Percentiles rank a stretch among this genome's conserved stretches.
phyloP scores from a whole-genome alignment of 2,329 filamentous ascomycete species.

The Cladophialophora immunda region DNA sequence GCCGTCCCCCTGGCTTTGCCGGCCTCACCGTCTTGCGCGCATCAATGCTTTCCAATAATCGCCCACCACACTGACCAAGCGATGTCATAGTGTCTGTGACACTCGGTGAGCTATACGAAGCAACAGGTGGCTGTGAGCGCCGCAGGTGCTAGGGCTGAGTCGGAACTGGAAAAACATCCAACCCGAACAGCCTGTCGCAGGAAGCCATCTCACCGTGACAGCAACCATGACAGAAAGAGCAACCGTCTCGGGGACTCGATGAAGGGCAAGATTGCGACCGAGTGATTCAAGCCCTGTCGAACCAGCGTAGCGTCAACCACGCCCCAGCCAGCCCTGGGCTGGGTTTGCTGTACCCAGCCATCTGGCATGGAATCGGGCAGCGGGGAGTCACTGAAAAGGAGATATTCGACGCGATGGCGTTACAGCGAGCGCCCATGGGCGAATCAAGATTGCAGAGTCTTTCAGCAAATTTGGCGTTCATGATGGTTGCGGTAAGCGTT shows the following conservation, averaged over 20 bases:
- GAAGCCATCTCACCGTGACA: background rate
- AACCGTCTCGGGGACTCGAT: background rate
- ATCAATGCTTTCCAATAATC: slow-evolving; percentile 2
- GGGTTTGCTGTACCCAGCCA: background rate
- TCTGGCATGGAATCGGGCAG: background rate
- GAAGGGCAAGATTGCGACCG: background rate
- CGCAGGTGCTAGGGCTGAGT: slow-evolving; percentile 12
- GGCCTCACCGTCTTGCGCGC: slow-evolving; percentile 6
- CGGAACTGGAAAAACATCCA: slow-evolving; percentile 24
- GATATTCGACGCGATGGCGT: slow-evolving; percentile 9
- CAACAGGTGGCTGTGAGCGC: slow-evolving; percentile 8
- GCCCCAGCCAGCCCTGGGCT: slow-evolving; percentile 13
- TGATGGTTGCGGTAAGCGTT: background rate
- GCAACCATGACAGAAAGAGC: background rate
- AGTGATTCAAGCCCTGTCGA: background rate
- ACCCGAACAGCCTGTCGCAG: background rate
- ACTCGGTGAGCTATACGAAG: slow-evolving; percentile 9
- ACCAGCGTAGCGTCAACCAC: background rate
- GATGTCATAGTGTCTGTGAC: background rate
- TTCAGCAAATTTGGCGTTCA: background rate
- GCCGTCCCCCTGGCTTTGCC: background rate
- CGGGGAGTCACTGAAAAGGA: background rate
- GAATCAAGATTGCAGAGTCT: background rate
- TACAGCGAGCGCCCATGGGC: background rate
- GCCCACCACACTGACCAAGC: slow-evolving; percentile 2